Evolutionary conservation across 2,329 filamentous ascomycete species (phyloP), one percentile per base, ranked within the genome.

Genomic region (Pyricularia sp.): DNA sequence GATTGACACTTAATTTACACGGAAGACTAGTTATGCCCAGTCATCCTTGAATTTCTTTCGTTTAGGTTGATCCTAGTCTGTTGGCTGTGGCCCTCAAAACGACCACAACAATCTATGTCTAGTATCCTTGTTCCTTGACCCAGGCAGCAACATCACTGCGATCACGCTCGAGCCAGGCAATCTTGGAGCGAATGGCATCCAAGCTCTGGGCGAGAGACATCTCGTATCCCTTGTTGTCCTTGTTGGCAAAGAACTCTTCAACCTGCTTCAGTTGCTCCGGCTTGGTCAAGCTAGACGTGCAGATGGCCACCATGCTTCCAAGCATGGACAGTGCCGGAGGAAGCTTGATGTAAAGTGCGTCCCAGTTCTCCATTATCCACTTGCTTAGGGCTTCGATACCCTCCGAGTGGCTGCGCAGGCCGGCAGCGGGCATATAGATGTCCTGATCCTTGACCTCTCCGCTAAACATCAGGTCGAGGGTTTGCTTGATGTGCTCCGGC

Each of bases 391-490:
- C 91, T 69, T 91, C 83, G 69, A 97, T 91, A 73, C 94, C 94
- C 63, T 89, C 88, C 9, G 88, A 82, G 76, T 96, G 92, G 68
- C 86, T 87, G 70, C 94, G 88, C 31, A 98, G 86, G 9, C 92
- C 92, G 42, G 88, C 87, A 58, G 95, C 86, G 1, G 94, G 94
- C 77, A 97, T 88, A 81, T 97, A 97, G 72, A 97, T 89, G 78
- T 98, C 94, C 79, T 97, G 94, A 72, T 92, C 93, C 83, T 96
- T 97, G 79, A 97, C 91, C 73, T 97, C 90, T 71, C 90, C 88
- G 77, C 88, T 88, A 69, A 94, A 85, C 36, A 93, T 85, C 71
- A 97, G 83, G 33, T 83, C 86, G 17, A 98, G 85, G 3, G 93
- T 94, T 71, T 88, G 88, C 82, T 95, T 83, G 77, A 97, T 94